Conservation (phyloP, 345 rosid species). For the Sisymbrium irio region DNA sequence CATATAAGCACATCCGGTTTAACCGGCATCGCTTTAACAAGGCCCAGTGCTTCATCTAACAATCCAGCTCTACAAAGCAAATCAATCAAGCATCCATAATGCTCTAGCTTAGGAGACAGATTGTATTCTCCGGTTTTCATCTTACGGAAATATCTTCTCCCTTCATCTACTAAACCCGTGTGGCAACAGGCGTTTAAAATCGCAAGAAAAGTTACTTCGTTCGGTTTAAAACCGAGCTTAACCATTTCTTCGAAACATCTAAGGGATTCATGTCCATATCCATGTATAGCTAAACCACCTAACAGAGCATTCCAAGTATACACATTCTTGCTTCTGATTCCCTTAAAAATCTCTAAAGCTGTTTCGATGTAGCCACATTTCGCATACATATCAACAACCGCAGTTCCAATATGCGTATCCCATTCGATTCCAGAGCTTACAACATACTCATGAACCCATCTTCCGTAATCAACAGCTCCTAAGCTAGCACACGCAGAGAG, state of each 20-base stretch:
- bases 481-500: constrained; percentile 47
- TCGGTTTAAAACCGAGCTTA: constrained; percentile 38
- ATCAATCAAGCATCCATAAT: constrained; percentile 39
- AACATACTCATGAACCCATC: constrained; percentile 49
- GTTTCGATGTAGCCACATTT: constrained; percentile 48
- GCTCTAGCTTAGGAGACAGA: constrained; percentile 44
- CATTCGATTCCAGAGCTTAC: constrained; percentile 30
- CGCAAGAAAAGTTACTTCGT: constrained; percentile 47
- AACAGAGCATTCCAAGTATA: constrained; percentile 47
- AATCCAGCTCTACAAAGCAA: constrained; percentile 46
- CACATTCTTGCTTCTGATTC: constrained; percentile 38
- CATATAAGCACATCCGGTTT: constrained; percentile 44
- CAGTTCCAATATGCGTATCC: constrained; percentile 44
- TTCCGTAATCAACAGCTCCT: constrained; percentile 52
- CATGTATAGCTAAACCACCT: constrained; percentile 44
- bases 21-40: constrained; percentile 39
- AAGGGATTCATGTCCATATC: constrained; percentile 41
- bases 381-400: constrained; percentile 47
- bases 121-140: constrained; percentile 34
- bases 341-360: constrained; percentile 36
- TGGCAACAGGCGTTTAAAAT: constrained; percentile 43
- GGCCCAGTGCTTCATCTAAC: constrained; percentile 41
- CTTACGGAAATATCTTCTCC: constrained; percentile 36
- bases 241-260: constrained; percentile 38
- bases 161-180: constrained; percentile 47